Evolutionary conservation across 225 moss, liverwort and hornwort species (phyloP), one percentile per base, ranked within the genome.

Genomic region (Straminergon stramineum): DNA sequence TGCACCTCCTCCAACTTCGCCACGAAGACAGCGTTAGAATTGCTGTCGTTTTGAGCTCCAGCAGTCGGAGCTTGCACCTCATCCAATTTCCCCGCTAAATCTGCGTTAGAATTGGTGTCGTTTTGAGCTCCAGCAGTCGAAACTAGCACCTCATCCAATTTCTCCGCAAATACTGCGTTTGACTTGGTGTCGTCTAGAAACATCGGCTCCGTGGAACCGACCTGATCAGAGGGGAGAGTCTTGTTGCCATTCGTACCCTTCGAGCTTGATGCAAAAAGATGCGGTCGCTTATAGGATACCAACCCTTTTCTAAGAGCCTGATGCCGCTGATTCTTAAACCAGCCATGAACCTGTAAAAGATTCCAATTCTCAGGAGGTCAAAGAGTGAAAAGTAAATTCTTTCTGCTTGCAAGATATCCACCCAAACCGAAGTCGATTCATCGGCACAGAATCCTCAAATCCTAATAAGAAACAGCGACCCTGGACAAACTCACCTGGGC

Each of bases 141-240:
- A 93, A 70, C 65, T 95, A n/a, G 96, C 75, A 96, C 96, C 88
- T 95, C 97, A 89, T 95, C 95, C 92, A 96, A 76, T 93, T 95
- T 96, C 63, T 94, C 97, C 43, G 94, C 87, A 96, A 92, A 73
- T 92, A 53, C n/a, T 53, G 92, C 89, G 43, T 94, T 96, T 43
- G 93, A 75, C 84, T 82, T 91, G 56, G 87, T 93, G 32, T 88
- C 76, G n/a, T 90, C 83, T 85, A 70, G 88, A 84, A 70, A 81
- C 63, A 63, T 82, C n/a, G n/a, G n/a, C n/a, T n/a, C n/a, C n/a
- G n/a, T n/a, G n/a, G n/a, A n/a, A n/a, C n/a, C n/a, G n/a, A n/a
- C n/a, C n/a, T n/a, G n/a, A n/a, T n/a, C n/a, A n/a, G 88, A 60
- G 55, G 86, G 82, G 63, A 83, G 63, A 91, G 84, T 24, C 51